These are phyloP conservation scores for Ophidiomyces ophidiicola DNA, from an alignment of 2,329 filamentous ascomycete genomes.

Conservation along the genomic window DNA sequence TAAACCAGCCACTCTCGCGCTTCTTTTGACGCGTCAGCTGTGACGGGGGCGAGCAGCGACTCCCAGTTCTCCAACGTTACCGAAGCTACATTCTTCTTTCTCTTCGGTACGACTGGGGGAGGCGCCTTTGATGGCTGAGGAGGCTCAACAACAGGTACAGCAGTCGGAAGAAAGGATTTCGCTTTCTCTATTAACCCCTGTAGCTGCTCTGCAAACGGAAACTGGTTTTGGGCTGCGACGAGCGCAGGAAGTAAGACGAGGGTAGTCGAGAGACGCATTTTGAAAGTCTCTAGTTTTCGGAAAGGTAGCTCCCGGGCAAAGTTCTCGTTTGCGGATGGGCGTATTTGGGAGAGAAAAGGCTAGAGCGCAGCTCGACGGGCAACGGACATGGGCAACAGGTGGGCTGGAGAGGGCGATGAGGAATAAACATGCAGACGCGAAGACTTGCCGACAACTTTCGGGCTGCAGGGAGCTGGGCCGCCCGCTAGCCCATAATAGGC, in stretches of 20 bases:
- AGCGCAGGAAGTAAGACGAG: constrained; percentile 65
- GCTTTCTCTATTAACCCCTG: constrained; percentile 41
- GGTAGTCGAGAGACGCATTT: constrained; percentile 21
- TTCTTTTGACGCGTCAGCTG: constrained; percentile 28
- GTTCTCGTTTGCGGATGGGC: too few species aligned
- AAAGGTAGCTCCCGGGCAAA: too few species aligned
- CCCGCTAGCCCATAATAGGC: too few species aligned
- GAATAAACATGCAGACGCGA: too few species aligned
- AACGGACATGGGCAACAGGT: too few species aligned
- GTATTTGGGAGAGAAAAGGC: too few species aligned
- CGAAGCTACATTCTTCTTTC: constrained; percentile 40
- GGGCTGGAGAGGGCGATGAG: too few species aligned
- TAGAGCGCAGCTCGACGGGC: too few species aligned
- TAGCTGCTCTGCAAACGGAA: constrained; percentile 38
- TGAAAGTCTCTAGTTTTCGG: background rate
- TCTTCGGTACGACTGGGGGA: constrained; percentile 35
- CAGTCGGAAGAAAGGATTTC: constrained; percentile 44
- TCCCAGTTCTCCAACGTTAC: constrained; percentile 49
- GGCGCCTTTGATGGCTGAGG: constrained; percentile 33
- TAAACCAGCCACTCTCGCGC: constrained; percentile 46
- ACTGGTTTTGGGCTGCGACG: constrained; percentile 46
- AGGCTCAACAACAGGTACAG: constrained; percentile 26
- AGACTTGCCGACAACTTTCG: too few species aligned
- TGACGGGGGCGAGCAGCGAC: constrained; percentile 36
- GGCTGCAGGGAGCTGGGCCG: too few species aligned